phyloP scores from a whole-genome alignment of 352 stramenopile genomes.

The Phytophthora crassamura region DNA sequence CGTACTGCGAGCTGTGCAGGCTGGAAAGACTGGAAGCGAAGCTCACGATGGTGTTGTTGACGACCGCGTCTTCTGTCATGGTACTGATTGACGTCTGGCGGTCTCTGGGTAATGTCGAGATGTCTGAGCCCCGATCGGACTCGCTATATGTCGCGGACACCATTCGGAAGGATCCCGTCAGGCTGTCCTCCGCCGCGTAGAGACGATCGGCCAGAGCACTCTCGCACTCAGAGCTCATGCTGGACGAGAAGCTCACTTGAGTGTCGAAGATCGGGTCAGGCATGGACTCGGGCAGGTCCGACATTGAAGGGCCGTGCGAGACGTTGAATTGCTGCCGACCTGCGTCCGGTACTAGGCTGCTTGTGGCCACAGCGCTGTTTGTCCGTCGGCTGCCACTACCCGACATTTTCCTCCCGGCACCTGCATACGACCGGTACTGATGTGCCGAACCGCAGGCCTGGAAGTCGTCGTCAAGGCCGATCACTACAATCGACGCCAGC shows the following conservation, averaged over 20 bases:
- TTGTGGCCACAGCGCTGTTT: not conserved
- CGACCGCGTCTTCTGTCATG: not conserved
- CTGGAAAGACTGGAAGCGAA: constrained; percentile 39
- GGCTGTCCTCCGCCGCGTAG: constrained; percentile 22
- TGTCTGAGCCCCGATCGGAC: constrained; percentile 4
- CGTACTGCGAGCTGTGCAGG: constrained; percentile 30
- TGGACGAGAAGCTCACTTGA: constrained; percentile 39
- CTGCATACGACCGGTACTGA: constrained; percentile 13
- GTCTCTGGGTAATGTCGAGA: constrained; percentile 9
- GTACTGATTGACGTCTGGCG: not conserved
- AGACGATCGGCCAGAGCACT: constrained; percentile 2
- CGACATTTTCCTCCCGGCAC: not conserved
- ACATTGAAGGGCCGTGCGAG: constrained; percentile 12
- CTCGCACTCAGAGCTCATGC: constrained; percentile 29
- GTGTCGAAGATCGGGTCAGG: constrained; percentile 28
- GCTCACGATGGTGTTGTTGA: constrained; percentile 30
- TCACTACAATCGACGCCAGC: constrained; percentile 33
- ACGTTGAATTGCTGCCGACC: constrained; percentile 10
- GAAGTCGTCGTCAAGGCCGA: constrained; percentile 30
- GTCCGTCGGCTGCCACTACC: not conserved
- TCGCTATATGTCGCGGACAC: constrained; percentile 20
- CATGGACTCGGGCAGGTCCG: constrained; percentile 2
- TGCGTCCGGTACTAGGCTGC: not conserved
- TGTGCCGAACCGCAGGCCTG: constrained; percentile 9
- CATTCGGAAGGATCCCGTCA: constrained; percentile 11